Conservation (phyloP, 2,329 filamentous ascomycete genomes). For the Polychaeton citri region DNA sequence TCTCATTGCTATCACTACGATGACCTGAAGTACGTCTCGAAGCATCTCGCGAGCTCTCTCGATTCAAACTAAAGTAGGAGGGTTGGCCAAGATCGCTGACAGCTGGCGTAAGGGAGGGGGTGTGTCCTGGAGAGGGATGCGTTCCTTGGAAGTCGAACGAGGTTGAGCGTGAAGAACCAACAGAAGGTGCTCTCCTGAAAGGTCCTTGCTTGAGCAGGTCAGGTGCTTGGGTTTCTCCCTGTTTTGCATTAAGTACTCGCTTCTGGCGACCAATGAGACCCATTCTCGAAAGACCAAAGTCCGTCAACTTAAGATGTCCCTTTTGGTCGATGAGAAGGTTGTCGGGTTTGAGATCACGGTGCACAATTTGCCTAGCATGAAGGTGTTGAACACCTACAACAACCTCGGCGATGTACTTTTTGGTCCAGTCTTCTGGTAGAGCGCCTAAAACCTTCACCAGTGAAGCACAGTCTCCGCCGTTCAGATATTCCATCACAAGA, state of each 20-base stretch:
- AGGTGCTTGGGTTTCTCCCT: slow-evolving; percentile 63
- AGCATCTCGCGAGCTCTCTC: slow-evolving; percentile 41
- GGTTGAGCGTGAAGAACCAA: slow-evolving; percentile 80
- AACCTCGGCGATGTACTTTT: slow-evolving; percentile 93
- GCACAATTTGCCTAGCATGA: slow-evolving; percentile 86
- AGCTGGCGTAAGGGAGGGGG: slow-evolving; percentile 76
- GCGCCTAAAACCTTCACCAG: slow-evolving; percentile 88
- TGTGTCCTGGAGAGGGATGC: slow-evolving; percentile 66
- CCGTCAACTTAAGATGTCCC: slow-evolving; percentile 90
- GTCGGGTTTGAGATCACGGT: slow-evolving; percentile 92
- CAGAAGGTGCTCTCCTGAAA: slow-evolving; percentile 72
- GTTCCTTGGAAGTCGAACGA: slow-evolving; percentile 75
- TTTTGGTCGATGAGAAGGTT: slow-evolving; percentile 95
- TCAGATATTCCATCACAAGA: slow-evolving; percentile 97
- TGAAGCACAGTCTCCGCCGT: slow-evolving; percentile 92
- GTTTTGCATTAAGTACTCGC: slow-evolving; percentile 65
- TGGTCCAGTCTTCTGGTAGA: slow-evolving; percentile 91
- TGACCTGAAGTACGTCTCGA: slow-evolving; percentile 64
- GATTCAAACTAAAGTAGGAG: slow-evolving; percentile 77
- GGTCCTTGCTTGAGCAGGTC: slow-evolving; percentile 87
- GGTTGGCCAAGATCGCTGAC: slow-evolving; percentile 62
- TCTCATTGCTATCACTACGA: slow-evolving; percentile 84
- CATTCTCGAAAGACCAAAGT: slow-evolving; percentile 96
- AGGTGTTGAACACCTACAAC: slow-evolving; percentile 94
- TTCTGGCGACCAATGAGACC: slow-evolving; percentile 94